Percentiles rank a stretch among this genome's conserved stretches.
Evolutionary conservation across 2,329 filamentous ascomycete species (phyloP).

Genomic region (Shiraia sp.): DNA sequence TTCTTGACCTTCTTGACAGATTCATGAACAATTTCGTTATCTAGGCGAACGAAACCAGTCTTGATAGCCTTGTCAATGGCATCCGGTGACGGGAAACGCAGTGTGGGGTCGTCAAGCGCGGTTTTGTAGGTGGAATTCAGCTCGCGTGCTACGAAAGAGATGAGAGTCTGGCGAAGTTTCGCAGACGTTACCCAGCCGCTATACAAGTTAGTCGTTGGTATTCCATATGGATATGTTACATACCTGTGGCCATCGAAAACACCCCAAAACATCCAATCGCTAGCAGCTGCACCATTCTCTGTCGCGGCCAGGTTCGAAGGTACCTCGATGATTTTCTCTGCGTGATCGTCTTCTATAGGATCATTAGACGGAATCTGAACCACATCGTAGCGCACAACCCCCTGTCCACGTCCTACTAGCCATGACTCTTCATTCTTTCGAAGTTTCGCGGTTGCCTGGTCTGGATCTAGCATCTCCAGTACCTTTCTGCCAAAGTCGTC

Average conservation of each 20-base stretch:
- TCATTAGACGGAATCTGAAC: constrained; percentile 94
- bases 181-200: constrained; percentile 98
- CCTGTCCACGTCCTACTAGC: constrained; percentile 82
- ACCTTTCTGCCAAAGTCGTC: constrained; percentile 83
- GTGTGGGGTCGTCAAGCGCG: constrained; percentile 60
- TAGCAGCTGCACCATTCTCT: constrained; percentile 60
- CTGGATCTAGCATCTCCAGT: constrained; percentile 93
- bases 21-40: constrained; percentile 92
- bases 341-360: constrained; percentile 97
- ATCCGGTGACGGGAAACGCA: constrained; percentile 71
- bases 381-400: constrained; percentile 91
- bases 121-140: constrained; percentile 90
- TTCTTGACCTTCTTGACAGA: constrained; percentile 91
- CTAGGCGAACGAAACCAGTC: constrained; percentile 82
- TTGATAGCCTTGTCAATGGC: constrained; percentile 92
- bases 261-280: constrained; percentile 99
- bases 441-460: constrained; percentile 89
- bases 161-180: constrained; percentile 88
- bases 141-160: constrained; percentile 89
- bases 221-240: not conserved
- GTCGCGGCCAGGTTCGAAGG: constrained; percentile 63
- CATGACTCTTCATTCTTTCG: constrained; percentile 91
- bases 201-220: constrained; percentile 10
- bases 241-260: constrained; percentile 97
- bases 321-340: constrained; percentile 95